These are phyloP conservation scores for Verticillium nubilum DNA, from an alignment of 2,329 filamentous ascomycete genomes.

Conservation along the genomic window DNA sequence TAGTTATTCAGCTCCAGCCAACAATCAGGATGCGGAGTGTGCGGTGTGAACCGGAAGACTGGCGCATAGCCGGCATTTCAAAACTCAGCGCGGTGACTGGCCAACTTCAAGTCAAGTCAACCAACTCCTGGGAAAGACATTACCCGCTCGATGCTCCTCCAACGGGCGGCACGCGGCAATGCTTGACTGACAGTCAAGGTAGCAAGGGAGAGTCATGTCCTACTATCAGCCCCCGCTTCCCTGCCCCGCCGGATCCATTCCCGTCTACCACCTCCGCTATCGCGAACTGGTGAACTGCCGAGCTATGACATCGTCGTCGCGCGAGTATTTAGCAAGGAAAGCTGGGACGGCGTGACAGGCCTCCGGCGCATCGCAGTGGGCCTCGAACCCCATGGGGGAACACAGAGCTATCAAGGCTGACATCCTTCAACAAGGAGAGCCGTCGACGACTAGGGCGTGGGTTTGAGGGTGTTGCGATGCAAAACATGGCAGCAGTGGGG, in stretches of 20 bases:
- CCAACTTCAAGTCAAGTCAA: not conserved
- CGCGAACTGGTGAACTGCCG: not conserved
- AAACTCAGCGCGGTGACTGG: not conserved
- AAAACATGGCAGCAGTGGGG: not conserved
- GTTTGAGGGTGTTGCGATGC: not conserved
- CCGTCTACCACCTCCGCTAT: not conserved
- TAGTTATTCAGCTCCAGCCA: too few relatives aligned
- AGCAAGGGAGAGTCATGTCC: not conserved
- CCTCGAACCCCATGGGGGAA: not conserved
- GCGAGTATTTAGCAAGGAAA: not conserved
- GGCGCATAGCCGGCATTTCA: too few relatives aligned
- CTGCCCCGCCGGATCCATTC: not conserved
- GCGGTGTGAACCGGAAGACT: too few relatives aligned
- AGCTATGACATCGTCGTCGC: not conserved
- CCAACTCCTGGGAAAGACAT: not conserved
- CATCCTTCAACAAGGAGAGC: not conserved
- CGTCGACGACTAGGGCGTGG: not conserved
- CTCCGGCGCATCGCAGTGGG: not conserved
- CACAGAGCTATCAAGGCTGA: not conserved
- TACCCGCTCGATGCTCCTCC: not conserved
- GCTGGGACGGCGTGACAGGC: not conserved
- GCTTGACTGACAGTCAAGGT: not conserved
- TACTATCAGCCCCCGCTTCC: not conserved
- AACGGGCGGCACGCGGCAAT: not conserved
- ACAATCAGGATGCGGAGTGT: too few relatives aligned